A percentile compares a stretch with the other conserved stretches of the same genome.
Evolutionary conservation across 352 stramenopile species (phyloP).

Genomic region (Thalassiosira ordinaria): DNA sequence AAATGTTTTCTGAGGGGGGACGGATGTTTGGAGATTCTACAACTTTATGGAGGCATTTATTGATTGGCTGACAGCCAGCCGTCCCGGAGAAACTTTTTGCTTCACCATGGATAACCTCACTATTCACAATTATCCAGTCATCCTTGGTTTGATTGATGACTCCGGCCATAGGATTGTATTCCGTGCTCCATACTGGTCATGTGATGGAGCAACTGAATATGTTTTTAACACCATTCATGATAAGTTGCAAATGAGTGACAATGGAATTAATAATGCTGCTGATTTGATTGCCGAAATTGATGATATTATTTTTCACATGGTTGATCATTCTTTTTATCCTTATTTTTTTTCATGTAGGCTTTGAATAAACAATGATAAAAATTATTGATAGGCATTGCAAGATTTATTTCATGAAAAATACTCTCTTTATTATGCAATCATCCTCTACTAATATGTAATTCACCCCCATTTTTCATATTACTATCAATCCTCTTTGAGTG

Average conservation of each 20-base stretch:
- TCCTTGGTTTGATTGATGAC: conserved; percentile 21
- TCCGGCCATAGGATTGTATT: conserved; percentile 37
- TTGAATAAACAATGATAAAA: neutral
- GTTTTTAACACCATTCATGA: conserved; percentile 48
- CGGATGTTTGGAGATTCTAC: conserved; percentile 22
- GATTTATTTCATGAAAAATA: neutral
- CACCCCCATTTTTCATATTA: too few species aligned
- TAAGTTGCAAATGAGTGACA: conserved; percentile 6
- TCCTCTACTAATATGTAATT: neutral
- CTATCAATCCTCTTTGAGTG: too few species aligned
- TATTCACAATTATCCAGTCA: conserved; percentile 27
- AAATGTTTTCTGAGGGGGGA: conserved; percentile 14
- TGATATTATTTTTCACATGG: conserved; percentile 11
- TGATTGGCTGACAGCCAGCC: neutral
- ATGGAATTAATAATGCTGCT: neutral
- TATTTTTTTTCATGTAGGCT: conserved; percentile 14
- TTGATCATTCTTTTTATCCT: neutral
- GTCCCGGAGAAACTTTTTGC: neutral
- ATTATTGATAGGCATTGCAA: too few species aligned
- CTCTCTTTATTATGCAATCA: neutral
- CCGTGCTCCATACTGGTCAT: conserved; percentile 34
- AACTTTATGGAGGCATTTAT: conserved; percentile 19
- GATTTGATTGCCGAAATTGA: conserved; percentile 31
- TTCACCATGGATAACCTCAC: conserved; percentile 52
- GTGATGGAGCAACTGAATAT: conserved; percentile 52